These are phyloP conservation scores for Pinus tabuliformis DNA, from an alignment of 75 land plant genomes.

Conservation along the genomic window DNA sequence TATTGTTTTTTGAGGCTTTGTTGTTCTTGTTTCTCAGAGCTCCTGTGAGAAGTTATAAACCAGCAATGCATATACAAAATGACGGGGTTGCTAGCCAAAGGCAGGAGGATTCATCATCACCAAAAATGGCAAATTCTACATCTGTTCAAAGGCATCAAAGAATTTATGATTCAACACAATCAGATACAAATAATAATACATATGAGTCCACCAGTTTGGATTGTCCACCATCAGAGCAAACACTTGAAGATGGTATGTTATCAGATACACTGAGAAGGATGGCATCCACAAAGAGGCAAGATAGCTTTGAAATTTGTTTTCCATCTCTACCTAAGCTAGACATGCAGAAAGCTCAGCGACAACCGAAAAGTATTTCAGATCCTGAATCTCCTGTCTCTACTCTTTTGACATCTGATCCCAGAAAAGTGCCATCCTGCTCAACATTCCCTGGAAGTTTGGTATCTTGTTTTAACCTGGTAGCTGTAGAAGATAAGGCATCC, in stretches of 20 bases:
- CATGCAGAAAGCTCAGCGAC: conserved; percentile 17
- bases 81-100: neutral
- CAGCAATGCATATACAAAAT: conserved; percentile 5
- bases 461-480: conserved; percentile 9
- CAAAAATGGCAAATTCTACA: conserved; percentile 25
- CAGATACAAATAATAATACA: conserved; percentile 5
- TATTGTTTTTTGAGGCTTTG: neutral
- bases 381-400: conserved; percentile 55
- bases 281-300: conserved; percentile 20
- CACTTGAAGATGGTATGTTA: conserved; percentile 13
- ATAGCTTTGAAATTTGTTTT: conserved; percentile 33
- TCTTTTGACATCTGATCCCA: conserved; percentile 40
- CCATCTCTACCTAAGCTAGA: conserved; percentile 18
- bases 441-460: conserved; percentile 26
- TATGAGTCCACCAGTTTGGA: conserved; percentile 12
- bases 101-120: neutral
- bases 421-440: conserved; percentile 39
- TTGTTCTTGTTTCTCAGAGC: conserved; percentile 24
- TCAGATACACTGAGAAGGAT: conserved; percentile 11
- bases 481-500: neutral
- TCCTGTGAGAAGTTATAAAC: conserved; percentile 48
- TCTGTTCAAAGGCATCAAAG: conserved; percentile 38
- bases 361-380: conserved; percentile 19
- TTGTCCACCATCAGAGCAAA: conserved; percentile 31
- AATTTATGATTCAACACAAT: neutral